Evolutionary conservation across 129 eudicot species (phyloP), one percentile per base, ranked within the genome.

Genomic region (Scalesia atractyloides): DNA sequence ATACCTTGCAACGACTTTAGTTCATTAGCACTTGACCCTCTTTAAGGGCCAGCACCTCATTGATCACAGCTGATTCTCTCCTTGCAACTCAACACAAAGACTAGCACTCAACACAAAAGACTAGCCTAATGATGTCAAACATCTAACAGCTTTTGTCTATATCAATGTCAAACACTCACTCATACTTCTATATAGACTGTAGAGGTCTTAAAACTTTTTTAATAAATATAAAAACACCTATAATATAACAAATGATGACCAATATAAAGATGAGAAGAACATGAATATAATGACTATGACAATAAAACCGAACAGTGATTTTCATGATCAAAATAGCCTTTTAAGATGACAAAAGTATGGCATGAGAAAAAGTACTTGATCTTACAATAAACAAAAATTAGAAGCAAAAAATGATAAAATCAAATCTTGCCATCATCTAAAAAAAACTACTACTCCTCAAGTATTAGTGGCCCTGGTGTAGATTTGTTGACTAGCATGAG

Each of bases 381-480:
- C 76, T 59, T 69, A 12, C 70, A 77, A 69, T 36, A 69, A 60
- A 69, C 70, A 61, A 68, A 69, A 69, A n/a, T 69, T 77, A 69
- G 12, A 50, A 74, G 46, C 74, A 8, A 53, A 30, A 76, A 76
- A 59, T 49, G 64, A 10, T 48, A 68, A 51, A 76, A 47, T 18
- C 75, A 59, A 59, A 69, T 30, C 54, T 36, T 58, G 19, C 30
- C 64, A 77, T 48, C 8, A 44, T 77, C 56, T 69, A 70, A 59
- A 5, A 48, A 14, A 77, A 77, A 69, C 81, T 43, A 77, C 44
- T 14, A 46, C 7, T 5, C 26, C 62, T 86, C 22, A 84, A 57
- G 89, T 84, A 66, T 87, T 87, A 18, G 89, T 87, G 34, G 92
- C 92, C 83, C 89, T 87, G 59, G 87, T 87, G 50, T 84, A 87